Percentiles rank a stretch among this genome's conserved stretches.
These are phyloP conservation scores for Tylopilus rubrobrunneus DNA, from an alignment of 768 basidiomycete genomes.

Conservation along the genomic window DNA sequence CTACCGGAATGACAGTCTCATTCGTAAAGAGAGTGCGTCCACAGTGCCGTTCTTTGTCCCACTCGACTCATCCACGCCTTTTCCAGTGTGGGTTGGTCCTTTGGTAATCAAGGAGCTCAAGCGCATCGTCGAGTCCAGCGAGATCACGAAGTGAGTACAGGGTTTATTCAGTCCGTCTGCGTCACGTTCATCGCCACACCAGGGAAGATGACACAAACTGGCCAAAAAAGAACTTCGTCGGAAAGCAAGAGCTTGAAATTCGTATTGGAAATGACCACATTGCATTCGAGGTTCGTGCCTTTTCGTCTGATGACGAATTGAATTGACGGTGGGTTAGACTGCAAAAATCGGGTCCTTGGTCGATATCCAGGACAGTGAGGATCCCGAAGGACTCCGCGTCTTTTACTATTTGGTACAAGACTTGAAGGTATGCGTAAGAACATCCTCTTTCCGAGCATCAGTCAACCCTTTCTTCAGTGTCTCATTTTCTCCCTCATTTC, in stretches of 20 bases:
- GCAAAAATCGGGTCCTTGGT: constrained; percentile 97
- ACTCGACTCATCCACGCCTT: not conserved
- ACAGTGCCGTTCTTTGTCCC: not conserved
- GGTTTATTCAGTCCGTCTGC: not conserved
- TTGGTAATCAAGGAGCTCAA: constrained; percentile 93
- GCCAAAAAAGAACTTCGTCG: constrained; percentile 99
- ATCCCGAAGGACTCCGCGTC: constrained; percentile 94
- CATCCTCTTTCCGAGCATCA: not conserved
- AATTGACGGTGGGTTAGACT: constrained; percentile 52
- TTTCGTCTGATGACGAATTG: not conserved
- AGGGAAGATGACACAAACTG: constrained; percentile 98
- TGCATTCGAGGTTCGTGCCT: constrained; percentile 77
- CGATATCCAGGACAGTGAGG: constrained; percentile 95
- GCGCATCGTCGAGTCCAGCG: constrained; percentile 87
- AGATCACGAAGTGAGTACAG: constrained; percentile 77
- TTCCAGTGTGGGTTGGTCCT: constrained; percentile 89
- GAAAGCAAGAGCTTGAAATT: constrained; percentile 97
- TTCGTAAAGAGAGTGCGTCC: constrained; percentile 94
- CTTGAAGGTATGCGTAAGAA: constrained; percentile 62
- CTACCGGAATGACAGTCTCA: constrained; percentile 95
- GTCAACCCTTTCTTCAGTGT: constrained; percentile 52
- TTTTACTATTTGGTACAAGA: constrained; percentile 99
- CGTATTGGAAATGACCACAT: constrained; percentile 93
- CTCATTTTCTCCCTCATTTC: constrained; percentile 97
- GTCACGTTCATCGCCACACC: constrained; percentile 7